phyloP scores from a whole-genome alignment of 176 grass and related monocot species.

The Bonia amplexicaulis region DNA sequence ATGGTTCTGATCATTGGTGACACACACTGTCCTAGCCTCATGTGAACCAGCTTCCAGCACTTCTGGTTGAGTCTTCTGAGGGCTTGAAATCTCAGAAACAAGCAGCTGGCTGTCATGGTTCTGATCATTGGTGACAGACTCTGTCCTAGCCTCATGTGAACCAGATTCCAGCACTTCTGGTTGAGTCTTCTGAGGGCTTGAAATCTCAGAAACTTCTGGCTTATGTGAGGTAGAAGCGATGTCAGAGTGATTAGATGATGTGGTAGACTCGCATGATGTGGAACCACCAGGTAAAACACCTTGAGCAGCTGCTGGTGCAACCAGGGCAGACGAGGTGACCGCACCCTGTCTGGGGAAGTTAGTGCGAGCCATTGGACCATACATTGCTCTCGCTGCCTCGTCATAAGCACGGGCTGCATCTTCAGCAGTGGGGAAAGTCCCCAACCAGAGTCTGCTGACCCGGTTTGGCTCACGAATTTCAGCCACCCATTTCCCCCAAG shows the following conservation, averaged over 20 bases:
- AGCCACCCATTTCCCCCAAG: slow-evolving; percentile 96
- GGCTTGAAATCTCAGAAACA: background rate
- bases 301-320: background rate
- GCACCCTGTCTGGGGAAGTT: slow-evolving; percentile 41
- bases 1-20: background rate
- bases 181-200: background rate
- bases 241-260: slow-evolving; percentile 24
- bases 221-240: background rate
- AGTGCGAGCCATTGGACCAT: slow-evolving; percentile 52
- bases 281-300: background rate
- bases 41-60: background rate
- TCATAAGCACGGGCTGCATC: slow-evolving; percentile 80
- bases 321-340: background rate
- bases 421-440: slow-evolving; percentile 62
- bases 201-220: slow-evolving; percentile 8
- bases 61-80: background rate
- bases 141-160: background rate
- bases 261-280: slow-evolving; percentile 47
- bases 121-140: background rate
- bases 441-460: slow-evolving; percentile 73
- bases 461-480: slow-evolving; percentile 83
- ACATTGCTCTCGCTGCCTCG: slow-evolving; percentile 84
- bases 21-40: background rate
- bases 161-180: background rate
- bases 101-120: background rate